phyloP scores from a whole-genome alignment of 2,329 filamentous ascomycete species.

The Ceratocystis variospora region DNA sequence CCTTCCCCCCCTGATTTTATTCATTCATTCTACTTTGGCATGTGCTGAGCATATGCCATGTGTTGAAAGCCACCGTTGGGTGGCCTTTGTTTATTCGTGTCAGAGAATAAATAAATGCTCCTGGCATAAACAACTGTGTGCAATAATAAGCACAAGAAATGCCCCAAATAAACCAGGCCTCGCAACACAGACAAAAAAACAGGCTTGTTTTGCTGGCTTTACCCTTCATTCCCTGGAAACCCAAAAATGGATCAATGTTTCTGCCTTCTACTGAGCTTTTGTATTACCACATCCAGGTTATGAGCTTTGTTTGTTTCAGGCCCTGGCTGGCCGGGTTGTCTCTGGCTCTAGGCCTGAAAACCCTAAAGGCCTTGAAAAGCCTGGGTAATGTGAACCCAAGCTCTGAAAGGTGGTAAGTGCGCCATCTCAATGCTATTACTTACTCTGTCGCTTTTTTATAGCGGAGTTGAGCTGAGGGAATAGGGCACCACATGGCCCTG shows the following conservation, averaged over 20 bases:
- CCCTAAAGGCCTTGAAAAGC: neutral
- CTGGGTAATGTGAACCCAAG: too few species aligned
- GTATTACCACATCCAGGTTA: neutral
- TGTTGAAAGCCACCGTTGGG: neutral
- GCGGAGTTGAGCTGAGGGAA: neutral
- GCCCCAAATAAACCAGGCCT: too few species aligned
- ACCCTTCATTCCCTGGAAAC: neutral
- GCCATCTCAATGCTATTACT: neutral
- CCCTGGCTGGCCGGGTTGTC: neutral
- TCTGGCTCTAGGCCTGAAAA: neutral
- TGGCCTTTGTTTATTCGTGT: neutral
- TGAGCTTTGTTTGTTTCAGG: slow-evolving; percentile 1
- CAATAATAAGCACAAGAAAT: neutral
- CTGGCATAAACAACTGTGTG: neutral
- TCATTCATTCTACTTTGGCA: too few species aligned
- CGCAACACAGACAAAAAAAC: neutral
- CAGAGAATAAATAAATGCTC: neutral
- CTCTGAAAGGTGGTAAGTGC: neutral
- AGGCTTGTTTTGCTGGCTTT: neutral
- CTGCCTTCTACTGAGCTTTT: neutral
- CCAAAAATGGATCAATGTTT: neutral
- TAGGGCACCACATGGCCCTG: neutral
- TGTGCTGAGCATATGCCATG: too few species aligned
- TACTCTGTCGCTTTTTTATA: neutral
- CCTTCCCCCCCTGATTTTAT: too few species aligned